Evolutionary conservation across 345 rosid species (phyloP), one percentile per base, ranked within the genome.

Genomic region (Dovyalis caffra): DNA sequence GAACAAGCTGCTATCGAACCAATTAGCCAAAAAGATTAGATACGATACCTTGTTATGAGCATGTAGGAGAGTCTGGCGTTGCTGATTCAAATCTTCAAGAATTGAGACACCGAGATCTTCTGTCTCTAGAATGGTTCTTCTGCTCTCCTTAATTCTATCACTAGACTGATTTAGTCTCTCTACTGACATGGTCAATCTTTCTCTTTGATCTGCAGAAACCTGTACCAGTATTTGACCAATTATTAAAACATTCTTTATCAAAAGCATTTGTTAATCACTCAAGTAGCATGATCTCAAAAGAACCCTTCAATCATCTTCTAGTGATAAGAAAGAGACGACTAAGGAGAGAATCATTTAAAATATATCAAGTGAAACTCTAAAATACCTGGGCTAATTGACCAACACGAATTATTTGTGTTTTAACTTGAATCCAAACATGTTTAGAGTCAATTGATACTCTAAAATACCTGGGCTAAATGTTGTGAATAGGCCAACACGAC

Each of bases 61-160:
- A 18, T 87, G 91, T 51, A 96, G 76, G 72, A 96, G 99, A 79
- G 97, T 80, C 74, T 96, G 93, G 71, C 97, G 78, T 83, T 96
- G 99, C 66, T 89, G 83, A 84, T 91, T 92, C 84, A 96, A 79
- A 81, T 96, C 99, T 74, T 90, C 91, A 79, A 96, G 99, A 83
- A 96, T 85, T 31, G 99, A 93, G 75, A 96, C 97, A 32, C 99
- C 99, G 34, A 93, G 91, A 64, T 93, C 97, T 85, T 96, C 99
- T 25, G 99, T 93, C 83, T 96, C 99, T 68, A 93, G 84, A 90
- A 93, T 89, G 70, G 90, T 87, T 83, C 86, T 92, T 80, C 95
- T 90, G 80, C 99, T 83, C 71, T 93, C 98, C 83, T 87, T 91
- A 56, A 96, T 74, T 83, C 97, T 86, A 72, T 90, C 94, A 25